Evolutionary conservation across 2,329 filamentous ascomycete species (phyloP).

Genomic region (Claviceps fusiformis): DNA sequence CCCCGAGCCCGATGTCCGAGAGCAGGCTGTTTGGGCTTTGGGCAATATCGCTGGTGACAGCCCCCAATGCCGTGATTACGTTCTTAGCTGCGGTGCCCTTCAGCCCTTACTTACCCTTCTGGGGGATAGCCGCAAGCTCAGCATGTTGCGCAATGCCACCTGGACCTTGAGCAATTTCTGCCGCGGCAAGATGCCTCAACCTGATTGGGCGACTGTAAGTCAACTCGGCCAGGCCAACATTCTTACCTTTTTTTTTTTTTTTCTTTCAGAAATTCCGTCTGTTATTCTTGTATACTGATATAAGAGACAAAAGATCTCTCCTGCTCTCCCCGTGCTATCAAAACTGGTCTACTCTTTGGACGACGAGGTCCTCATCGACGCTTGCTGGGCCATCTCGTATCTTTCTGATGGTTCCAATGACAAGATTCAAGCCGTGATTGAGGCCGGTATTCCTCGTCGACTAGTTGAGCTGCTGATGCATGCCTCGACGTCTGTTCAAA

Average conservation of each 20-base stretch:
- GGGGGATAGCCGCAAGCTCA: constrained; percentile 94
- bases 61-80: constrained; percentile 93
- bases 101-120: constrained; percentile 80
- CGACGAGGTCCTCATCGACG: constrained; percentile 95
- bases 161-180: constrained; percentile 99
- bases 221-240: background rate
- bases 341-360: constrained; percentile 98
- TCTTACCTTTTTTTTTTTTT: background rate
- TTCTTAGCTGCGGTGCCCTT: constrained; percentile 79
- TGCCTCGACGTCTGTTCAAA: constrained; percentile 95
- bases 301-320: constrained; percentile 60
- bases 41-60: constrained; percentile 99
- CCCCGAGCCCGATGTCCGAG: constrained; percentile 92
- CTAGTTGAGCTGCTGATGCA: constrained; percentile 97
- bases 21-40: constrained; percentile 96
- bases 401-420: constrained; percentile 96
- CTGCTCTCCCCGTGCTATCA: constrained; percentile 83
- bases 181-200: constrained; percentile 97
- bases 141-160: constrained; percentile 96
- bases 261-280: background rate
- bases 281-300: background rate
- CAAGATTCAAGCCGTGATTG: constrained; percentile 98
- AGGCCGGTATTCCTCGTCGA: constrained; percentile 90
- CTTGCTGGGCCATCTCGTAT: constrained; percentile 99
- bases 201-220: constrained; percentile 88